Percentiles rank a stretch among this genome's conserved stretches.
phyloP scores from a whole-genome alignment of 2,329 filamentous ascomycete species.

The Apiospora rasikravindrae region DNA sequence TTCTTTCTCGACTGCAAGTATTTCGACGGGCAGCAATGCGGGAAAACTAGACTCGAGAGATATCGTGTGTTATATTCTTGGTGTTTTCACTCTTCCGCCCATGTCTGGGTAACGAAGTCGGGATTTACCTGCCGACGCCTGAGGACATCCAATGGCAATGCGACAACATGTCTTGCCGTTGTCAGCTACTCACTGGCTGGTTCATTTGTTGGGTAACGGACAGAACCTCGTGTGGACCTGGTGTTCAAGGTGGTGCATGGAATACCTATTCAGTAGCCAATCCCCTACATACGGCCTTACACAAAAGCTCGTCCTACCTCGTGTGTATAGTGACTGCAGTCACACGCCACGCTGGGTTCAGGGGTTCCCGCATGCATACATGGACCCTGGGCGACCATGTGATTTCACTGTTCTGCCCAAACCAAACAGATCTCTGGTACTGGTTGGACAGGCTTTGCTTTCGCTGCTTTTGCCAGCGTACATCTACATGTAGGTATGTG shows the following conservation, averaged over 20 bases:
- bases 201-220: not conserved
- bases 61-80: not conserved
- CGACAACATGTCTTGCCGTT: not conserved
- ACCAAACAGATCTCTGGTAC: not conserved
- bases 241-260: not conserved
- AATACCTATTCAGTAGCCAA: not conserved
- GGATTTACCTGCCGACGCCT: not conserved
- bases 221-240: not conserved
- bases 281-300: not conserved
- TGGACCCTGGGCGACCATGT: not conserved
- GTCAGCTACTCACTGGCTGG: not conserved
- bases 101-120: not conserved
- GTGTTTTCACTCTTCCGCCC: not conserved
- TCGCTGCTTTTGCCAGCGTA: not conserved
- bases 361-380: not conserved
- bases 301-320: not conserved
- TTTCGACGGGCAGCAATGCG: constrained; percentile 5
- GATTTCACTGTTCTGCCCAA: not conserved
- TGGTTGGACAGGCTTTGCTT: not conserved
- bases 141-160: not conserved
- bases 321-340: not conserved
- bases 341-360: not conserved
- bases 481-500: not conserved
- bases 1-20: not conserved
- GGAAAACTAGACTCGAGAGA: not conserved